Evolutionary conservation across 148 eudicot genomes (phyloP).

Genomic region (Chenopodium formosanum): DNA sequence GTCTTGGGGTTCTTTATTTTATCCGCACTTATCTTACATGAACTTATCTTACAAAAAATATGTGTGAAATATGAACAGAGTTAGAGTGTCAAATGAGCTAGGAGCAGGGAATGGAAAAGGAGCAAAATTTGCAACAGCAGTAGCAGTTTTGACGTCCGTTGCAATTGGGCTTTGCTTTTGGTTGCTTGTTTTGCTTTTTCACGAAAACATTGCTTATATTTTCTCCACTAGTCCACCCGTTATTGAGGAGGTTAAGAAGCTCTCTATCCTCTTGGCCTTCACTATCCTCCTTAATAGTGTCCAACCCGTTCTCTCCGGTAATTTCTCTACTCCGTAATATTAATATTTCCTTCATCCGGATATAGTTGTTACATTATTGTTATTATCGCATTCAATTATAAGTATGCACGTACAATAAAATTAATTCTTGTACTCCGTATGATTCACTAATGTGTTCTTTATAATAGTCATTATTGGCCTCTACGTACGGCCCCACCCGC

Average conservation of each 20-base stretch:
- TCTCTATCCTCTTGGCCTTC: slow-evolving; percentile 50
- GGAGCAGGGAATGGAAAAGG: slow-evolving; percentile 68
- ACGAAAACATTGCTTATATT: slow-evolving; percentile 46
- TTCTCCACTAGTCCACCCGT: slow-evolving; percentile 47
- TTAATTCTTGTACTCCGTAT: too few relatives aligned
- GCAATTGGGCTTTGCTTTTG: slow-evolving; percentile 53
- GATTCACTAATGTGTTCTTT: background rate
- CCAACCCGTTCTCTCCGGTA: slow-evolving; percentile 68
- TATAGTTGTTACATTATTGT: background rate
- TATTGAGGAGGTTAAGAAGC: slow-evolving; percentile 43
- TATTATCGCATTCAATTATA: background rate
- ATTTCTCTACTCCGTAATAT: background rate
- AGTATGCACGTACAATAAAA: too few relatives aligned
- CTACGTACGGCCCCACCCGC: background rate
- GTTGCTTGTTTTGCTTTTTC: slow-evolving; percentile 37
- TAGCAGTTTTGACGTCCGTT: slow-evolving; percentile 44
- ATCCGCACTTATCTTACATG: too few relatives aligned
- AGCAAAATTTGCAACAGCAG: slow-evolving; percentile 55
- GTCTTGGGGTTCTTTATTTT: too few relatives aligned
- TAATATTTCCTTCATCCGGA: background rate
- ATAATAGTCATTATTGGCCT: background rate
- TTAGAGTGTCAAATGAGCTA: slow-evolving; percentile 60
- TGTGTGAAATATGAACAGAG: slow-evolving; percentile 31
- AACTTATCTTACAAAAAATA: too few relatives aligned
- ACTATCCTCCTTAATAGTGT: slow-evolving; percentile 62